phyloP scores from a whole-genome alignment of 1,284 basidiomycete genomes.

The Leccinum subrobustum region DNA sequence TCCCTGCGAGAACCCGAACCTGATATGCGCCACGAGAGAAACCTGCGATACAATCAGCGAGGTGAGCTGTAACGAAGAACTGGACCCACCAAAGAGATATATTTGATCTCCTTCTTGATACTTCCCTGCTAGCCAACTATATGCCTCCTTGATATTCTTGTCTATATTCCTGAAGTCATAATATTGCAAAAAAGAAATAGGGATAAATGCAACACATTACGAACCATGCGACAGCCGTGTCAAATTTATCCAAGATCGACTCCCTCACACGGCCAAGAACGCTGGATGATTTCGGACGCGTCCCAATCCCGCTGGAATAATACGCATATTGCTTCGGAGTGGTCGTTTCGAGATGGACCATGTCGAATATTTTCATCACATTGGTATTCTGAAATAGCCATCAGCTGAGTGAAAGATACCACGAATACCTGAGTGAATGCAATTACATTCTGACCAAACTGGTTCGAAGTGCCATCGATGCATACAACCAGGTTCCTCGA shows the following conservation, averaged over 20 bases:
- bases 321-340: constrained; percentile 29
- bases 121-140: constrained; percentile 40
- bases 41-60: constrained; percentile 26
- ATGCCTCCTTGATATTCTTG: constrained; percentile 29
- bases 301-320: constrained; percentile 42
- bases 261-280: constrained; percentile 19
- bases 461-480: constrained; percentile 13
- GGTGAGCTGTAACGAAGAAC: neutral
- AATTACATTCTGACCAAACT: constrained; percentile 22
- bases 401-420: neutral
- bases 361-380: constrained; percentile 34
- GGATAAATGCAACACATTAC: neutral
- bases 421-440: constrained; percentile 13
- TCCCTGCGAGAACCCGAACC: constrained; percentile 38
- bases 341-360: constrained; percentile 21
- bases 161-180: constrained; percentile 24
- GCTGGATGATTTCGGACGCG: constrained; percentile 27
- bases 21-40: constrained; percentile 44
- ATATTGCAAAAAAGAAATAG: neutral
- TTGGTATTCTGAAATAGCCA: constrained; percentile 15
- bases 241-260: constrained; percentile 22
- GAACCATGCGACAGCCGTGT: constrained; percentile 31
- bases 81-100: constrained; percentile 39
- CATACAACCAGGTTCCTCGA: constrained; percentile 30
- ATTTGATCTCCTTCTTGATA: constrained; percentile 42